Percentiles rank a stretch among this genome's conserved stretches.
Conservation (phyloP, 805 yeast genomes). For the Candida vartiovaarae region DNA sequence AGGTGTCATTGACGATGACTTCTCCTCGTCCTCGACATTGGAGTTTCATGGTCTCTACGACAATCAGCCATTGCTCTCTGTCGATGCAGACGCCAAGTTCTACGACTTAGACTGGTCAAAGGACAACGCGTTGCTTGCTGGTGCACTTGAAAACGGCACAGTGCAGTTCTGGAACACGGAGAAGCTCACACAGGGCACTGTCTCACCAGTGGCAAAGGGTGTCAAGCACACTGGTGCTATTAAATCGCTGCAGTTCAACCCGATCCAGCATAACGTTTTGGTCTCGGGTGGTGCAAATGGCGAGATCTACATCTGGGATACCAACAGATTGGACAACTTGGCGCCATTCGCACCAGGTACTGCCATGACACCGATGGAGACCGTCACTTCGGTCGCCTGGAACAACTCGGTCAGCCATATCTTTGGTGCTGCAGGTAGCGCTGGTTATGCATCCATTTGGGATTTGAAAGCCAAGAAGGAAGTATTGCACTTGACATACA, state of each 20-base stretch:
- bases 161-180: slow-evolving; percentile 72
- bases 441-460: slow-evolving; percentile 90
- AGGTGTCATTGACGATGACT: slow-evolving; percentile 87
- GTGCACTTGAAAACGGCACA: slow-evolving; percentile 80
- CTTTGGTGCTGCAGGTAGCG: slow-evolving; percentile 81
- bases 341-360: slow-evolving; percentile 59
- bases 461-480: slow-evolving; percentile 84
- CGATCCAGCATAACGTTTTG: slow-evolving; percentile 59
- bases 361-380: slow-evolving; percentile 75
- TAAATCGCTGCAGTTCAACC: slow-evolving; percentile 69
- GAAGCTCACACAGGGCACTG: slow-evolving; percentile 37
- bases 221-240: slow-evolving; percentile 64
- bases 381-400: slow-evolving; percentile 81
- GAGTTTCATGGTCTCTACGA: slow-evolving; percentile 65
- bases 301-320: slow-evolving; percentile 88
- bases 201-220: slow-evolving; percentile 46
- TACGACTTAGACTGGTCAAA: slow-evolving; percentile 81
- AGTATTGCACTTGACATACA: slow-evolving; percentile 75
- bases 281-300: slow-evolving; percentile 89
- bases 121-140: slow-evolving; percentile 63
- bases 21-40: slow-evolving; percentile 69
- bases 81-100: slow-evolving; percentile 54
- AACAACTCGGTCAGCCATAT: slow-evolving; percentile 77
- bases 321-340: slow-evolving; percentile 48
- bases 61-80: slow-evolving; percentile 34